Evolutionary conservation across 352 stramenopile species (phyloP), one percentile per base, ranked within the genome.

Genomic region (Salisapilia sapeloensis): DNA sequence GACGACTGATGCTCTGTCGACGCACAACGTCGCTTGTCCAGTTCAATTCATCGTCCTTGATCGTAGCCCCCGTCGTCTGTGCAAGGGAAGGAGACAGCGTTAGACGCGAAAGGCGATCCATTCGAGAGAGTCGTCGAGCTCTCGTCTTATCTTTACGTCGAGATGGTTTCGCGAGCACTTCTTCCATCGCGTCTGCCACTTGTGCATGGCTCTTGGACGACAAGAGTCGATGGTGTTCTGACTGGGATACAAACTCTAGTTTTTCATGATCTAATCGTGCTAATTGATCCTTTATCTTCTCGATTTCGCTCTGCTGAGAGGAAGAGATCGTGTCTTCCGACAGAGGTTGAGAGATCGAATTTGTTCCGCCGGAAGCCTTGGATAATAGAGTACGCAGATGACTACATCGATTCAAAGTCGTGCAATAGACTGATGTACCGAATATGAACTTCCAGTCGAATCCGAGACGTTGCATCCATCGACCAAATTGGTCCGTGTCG

Each of bases 121-220:
- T 42, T 11, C 67, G 61, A 24, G 71, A 81, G 4, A 79, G 41
- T 2, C 71, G 44, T 10, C 65, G 55, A 8, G 71, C 71, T 12
- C 72, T 48, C 19, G 63, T 71, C 26, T 63, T 64, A 13, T 74
- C 57, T 35, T 74, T 66, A 30, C 67, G 56, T 24, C 58, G 21
- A 3, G 67, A 86, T 21, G 64, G 55, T 21, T 74, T 52, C 11
- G 71, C 63, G 15, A 86, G 44, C 24, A 77, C 46, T 22, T 69
- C 52, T 35, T 86, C 71, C 61, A 86, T 82, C 2, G 71, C 71
- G 25, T 84, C 60, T 16, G 71, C 65, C 31, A 86, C 80, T 23
- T 60, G 50, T 37, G 58, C 55, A 41, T 82, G 71, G 14, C 60
- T 58, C 10, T 45, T 50, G 5, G 65, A 78, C 16, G 67, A 80